Percentiles rank a stretch among this genome's conserved stretches.
Conservation (phyloP, 176 grass and related monocot species). For the Lolium perenne region DNA sequence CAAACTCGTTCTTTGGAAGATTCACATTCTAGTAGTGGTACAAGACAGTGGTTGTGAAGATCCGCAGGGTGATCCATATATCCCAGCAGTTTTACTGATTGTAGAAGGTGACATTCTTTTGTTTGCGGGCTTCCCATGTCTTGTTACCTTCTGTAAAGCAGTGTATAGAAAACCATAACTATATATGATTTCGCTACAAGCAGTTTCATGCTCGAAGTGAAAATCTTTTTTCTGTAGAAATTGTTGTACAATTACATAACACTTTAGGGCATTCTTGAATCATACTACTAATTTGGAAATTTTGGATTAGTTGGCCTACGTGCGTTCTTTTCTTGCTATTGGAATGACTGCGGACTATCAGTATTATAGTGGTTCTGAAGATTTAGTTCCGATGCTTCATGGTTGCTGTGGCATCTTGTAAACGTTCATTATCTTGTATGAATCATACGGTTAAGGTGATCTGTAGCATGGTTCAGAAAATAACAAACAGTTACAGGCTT, state of each 20-base stretch:
- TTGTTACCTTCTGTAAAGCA: constrained; percentile 44
- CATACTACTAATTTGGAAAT: neutral
- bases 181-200: neutral
- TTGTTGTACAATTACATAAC: constrained; percentile 21
- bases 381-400: neutral
- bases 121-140: constrained; percentile 35
- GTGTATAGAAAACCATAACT: constrained; percentile 48
- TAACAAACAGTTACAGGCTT: neutral
- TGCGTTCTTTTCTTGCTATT: neutral
- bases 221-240: neutral
- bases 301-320: neutral
- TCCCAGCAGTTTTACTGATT: constrained; percentile 33
- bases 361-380: neutral
- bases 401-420: neutral
- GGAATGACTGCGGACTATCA: neutral
- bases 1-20: constrained; percentile 71
- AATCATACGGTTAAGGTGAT: neutral
- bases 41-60: constrained; percentile 33
- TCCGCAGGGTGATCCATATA: constrained; percentile 16
- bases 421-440: neutral
- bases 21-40: constrained; percentile 62
- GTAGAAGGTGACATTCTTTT: constrained; percentile 51
- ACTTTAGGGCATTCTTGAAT: neutral
- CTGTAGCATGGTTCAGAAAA: neutral
- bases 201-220: constrained; percentile 12